Conservation (phyloP, 257 asterid genomes). For the Solanum chiquidenum region DNA sequence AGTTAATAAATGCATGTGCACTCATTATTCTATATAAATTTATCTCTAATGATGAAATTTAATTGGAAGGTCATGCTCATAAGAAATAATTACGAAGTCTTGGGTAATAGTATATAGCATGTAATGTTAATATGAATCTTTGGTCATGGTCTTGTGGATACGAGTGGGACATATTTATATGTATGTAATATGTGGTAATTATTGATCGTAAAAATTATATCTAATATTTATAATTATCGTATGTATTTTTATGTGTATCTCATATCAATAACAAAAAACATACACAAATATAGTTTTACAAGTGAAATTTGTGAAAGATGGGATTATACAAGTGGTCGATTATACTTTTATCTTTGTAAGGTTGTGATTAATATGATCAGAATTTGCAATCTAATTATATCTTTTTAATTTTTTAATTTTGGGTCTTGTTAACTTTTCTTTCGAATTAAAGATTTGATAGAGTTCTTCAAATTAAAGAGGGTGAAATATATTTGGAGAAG, state of each 20-base stretch:
- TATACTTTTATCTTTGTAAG: too few species aligned
- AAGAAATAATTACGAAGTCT: too few species aligned
- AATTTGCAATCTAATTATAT: not conserved
- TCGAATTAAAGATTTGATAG: not conserved
- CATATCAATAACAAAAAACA: not conserved
- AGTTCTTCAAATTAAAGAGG: not conserved
- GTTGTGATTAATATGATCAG: not conserved
- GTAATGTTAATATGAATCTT: not conserved
- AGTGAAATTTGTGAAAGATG: not conserved
- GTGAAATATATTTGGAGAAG: not conserved
- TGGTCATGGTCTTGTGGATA: not conserved
- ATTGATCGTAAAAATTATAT: rapidly evolving
- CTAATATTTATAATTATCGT: too few species aligned
- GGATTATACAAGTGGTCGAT: not conserved
- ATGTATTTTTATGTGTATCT: not conserved
- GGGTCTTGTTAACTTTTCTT: not conserved
- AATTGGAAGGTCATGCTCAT: not conserved
- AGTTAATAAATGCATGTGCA: not conserved
- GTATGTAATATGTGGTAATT: too few species aligned
- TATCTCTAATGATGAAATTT: too few species aligned
- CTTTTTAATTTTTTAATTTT: not conserved
- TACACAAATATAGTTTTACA: not conserved
- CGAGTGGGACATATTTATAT: not conserved
- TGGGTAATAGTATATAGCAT: not conserved
- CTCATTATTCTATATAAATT: not conserved